phyloP scores from a whole-genome alignment of 108 stramenopile genomes.

The Parmales sp. region DNA sequence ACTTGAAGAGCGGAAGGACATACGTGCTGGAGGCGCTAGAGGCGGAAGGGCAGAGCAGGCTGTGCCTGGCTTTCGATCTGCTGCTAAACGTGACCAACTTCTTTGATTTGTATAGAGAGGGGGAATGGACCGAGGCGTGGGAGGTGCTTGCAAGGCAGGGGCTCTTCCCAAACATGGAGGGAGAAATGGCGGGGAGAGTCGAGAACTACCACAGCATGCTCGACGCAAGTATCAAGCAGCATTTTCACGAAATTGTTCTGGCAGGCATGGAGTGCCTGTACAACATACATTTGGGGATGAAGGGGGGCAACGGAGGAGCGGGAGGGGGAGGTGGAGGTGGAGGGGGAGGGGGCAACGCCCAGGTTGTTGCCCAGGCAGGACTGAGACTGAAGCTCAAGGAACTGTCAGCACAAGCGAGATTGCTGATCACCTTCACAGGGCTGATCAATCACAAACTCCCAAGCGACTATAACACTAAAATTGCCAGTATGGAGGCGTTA shows the following conservation, averaged over 20 bases:
- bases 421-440: slow-evolving; percentile 58
- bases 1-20: slow-evolving; percentile 27
- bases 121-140: slow-evolving; percentile 41
- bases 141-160: slow-evolving; percentile 21
- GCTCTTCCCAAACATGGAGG: slow-evolving; percentile 31
- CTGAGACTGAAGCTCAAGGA: slow-evolving; percentile 39
- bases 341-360: slow-evolving; percentile 9
- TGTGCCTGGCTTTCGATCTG: slow-evolving; percentile 45
- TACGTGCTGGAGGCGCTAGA: slow-evolving; percentile 53
- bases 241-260: not conserved
- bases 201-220: slow-evolving; percentile 20
- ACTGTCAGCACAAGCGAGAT: slow-evolving; percentile 39
- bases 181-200: slow-evolving; percentile 27
- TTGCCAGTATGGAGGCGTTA: slow-evolving; percentile 39
- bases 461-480: slow-evolving; percentile 23
- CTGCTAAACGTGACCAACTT: slow-evolving; percentile 58
- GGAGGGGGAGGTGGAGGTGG: not conserved
- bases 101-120: slow-evolving; percentile 38
- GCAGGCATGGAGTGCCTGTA: slow-evolving; percentile 3
- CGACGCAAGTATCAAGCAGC: not conserved
- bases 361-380: slow-evolving; percentile 10
- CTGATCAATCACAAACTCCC: slow-evolving; percentile 34
- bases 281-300: slow-evolving; percentile 26
- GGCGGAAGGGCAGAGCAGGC: slow-evolving; percentile 33
- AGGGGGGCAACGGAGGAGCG: slow-evolving; percentile 4